Base-by-base conservation (phyloP, 2,329 filamentous ascomycete genomes). In the Aureobasidium uvarum region DNA sequence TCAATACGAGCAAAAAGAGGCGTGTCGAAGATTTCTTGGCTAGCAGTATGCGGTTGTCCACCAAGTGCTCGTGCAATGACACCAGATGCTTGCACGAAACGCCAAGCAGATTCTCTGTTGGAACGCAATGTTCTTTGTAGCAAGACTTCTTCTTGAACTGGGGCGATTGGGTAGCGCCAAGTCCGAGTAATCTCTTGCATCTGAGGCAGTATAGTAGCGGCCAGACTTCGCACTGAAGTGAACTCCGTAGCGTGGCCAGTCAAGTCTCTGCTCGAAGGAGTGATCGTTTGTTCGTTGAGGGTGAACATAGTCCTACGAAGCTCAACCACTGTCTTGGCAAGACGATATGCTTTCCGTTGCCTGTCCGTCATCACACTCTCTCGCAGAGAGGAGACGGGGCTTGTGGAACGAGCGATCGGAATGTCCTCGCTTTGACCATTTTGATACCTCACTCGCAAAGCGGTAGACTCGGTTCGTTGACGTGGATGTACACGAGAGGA, bases 51-150 rank as follows among this genome's bases (percentile, higher is more conserved):
- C 3, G 85, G 70, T 67, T 77, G 78, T 1, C 83, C 84, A 25
- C 83, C 85, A n/a, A 89, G 75, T 1, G 81, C 80, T 59, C 82
- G 77, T 18, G 85, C 78, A 20, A 88, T 74, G 3, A 83, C 84
- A 31, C 85, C 86, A 43, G 84, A 79, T 50, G 84, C 85, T 74
- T 88, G 86, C 1, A 87, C 82, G 71, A 88, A 88, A 65, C 85
- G 81, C 72, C 84, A 82, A 38, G 81, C 79, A 20, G 83, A 78
- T 67, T 84, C 82, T 45, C 86, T 82, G 68, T 83, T 80, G 36
- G 80, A 79, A 38, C 85, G 83, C 28, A 87, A 76, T 10, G 81
- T 81, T 68, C 84, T 82, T 69, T 88, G 84, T 7, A 84, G 72
- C 13, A 76, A 72, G 13, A 88, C 81, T 45, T 84, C 81, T 25